Conservation (phyloP, 202 grass and related monocot genomes). For the Bolboschoenoplectus hybrid region DNA sequence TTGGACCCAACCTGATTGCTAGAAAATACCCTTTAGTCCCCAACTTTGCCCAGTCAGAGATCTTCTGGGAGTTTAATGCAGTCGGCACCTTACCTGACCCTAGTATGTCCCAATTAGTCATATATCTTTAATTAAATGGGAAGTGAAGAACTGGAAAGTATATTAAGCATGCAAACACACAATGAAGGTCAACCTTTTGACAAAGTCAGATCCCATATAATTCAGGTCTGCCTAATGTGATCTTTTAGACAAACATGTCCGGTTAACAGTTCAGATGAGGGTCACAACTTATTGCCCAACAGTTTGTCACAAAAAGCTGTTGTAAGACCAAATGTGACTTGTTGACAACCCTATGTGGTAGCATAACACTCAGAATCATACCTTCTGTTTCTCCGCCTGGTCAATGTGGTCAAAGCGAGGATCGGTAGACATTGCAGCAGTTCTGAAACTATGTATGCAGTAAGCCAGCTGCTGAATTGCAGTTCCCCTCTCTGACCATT, state of each 20-base stretch:
- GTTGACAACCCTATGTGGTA: not conserved
- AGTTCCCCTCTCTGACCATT: conserved; percentile 55
- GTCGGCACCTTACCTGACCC: not conserved
- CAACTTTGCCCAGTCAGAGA: not conserved
- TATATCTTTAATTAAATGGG: not conserved
- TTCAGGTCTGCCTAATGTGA: not conserved
- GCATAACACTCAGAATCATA: conserved; percentile 24
- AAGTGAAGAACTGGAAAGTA: not conserved
- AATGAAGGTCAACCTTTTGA: not conserved
- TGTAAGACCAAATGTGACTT: not conserved
- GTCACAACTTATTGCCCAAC: not conserved
- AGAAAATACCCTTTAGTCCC: not conserved
- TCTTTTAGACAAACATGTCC: not conserved
- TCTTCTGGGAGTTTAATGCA: not conserved
- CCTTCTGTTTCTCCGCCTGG: conserved; percentile 82
- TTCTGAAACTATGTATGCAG: conserved; percentile 80
- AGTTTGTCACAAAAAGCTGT: not conserved
- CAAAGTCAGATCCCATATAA: not conserved
- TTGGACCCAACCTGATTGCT: not conserved
- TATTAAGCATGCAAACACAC: not conserved
- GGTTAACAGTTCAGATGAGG: not conserved
- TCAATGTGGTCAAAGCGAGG: conserved; percentile 88
- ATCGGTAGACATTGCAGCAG: conserved; percentile 67
- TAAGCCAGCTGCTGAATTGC: conserved; percentile 54
- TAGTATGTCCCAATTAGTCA: not conserved